These are phyloP conservation scores for Heliamphora exappendiculata DNA, from an alignment of 148 eudicot species.

Conservation along the genomic window DNA sequence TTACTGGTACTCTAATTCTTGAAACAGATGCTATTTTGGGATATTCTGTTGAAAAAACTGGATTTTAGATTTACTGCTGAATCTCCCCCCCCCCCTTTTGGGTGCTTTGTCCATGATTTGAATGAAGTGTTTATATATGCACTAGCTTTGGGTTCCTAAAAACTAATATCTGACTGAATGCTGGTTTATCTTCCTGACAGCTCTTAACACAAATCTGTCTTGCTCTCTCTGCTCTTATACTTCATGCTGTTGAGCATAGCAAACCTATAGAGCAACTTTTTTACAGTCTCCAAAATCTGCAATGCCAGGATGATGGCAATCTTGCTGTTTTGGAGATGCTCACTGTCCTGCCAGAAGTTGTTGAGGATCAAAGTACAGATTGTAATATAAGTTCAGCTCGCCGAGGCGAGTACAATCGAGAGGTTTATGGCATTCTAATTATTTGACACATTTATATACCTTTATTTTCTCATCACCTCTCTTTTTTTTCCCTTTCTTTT, in stretches of 20 bases:
- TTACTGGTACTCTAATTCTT: background rate
- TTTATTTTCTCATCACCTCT: slow-evolving; percentile 9
- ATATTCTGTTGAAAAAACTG: background rate
- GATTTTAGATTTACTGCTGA: background rate
- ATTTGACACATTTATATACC: background rate
- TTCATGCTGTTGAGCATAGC: slow-evolving; percentile 69
- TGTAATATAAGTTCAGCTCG: slow-evolving; percentile 44
- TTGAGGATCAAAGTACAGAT: slow-evolving; percentile 72
- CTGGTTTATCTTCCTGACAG: slow-evolving; percentile 39
- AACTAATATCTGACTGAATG: slow-evolving; percentile 5
- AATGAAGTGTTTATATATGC: background rate
- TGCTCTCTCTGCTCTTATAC: slow-evolving; percentile 77
- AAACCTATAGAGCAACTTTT: slow-evolving; percentile 89
- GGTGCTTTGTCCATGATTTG: background rate
- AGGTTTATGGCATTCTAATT: slow-evolving; percentile 40
- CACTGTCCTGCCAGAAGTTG: slow-evolving; percentile 86
- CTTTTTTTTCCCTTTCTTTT: slow-evolving; percentile 3
- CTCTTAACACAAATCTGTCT: slow-evolving; percentile 95
- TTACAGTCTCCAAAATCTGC: slow-evolving; percentile 73
- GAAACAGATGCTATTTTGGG: background rate
- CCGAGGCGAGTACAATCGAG: slow-evolving; percentile 64
- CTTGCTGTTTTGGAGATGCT: slow-evolving; percentile 88
- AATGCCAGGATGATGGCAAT: slow-evolving; percentile 61
- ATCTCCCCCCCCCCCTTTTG: background rate
- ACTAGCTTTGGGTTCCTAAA: background rate